Evolutionary conservation across 495 filamentous ascomycete genomes (phyloP).

Genomic region (Penicillium herquei): DNA sequence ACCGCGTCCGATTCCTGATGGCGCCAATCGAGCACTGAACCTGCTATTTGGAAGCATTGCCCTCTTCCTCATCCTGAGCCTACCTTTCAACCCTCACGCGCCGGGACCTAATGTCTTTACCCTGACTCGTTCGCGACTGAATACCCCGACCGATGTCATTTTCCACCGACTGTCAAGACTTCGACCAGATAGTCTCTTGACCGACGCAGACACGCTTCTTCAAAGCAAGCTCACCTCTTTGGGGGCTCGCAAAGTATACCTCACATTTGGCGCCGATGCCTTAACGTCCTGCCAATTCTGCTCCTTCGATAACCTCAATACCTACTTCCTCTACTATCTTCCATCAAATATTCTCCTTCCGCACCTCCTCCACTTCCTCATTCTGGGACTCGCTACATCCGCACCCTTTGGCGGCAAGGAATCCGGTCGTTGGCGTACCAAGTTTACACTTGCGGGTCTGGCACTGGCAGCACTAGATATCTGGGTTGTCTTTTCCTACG

Average conservation of each 20-base stretch:
- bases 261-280: slow-evolving; percentile 73
- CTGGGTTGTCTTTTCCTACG: slow-evolving; percentile 59
- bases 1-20: slow-evolving; percentile 45
- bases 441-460: slow-evolving; percentile 63
- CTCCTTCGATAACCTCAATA: slow-evolving; percentile 64
- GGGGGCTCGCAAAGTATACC: slow-evolving; percentile 75
- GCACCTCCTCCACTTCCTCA: slow-evolving; percentile 71
- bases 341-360: slow-evolving; percentile 66
- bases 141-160: slow-evolving; percentile 80
- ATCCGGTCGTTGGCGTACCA: slow-evolving; percentile 64
- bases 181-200: slow-evolving; percentile 55
- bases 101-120: slow-evolving; percentile 72
- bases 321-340: slow-evolving; percentile 78
- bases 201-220: slow-evolving; percentile 59
- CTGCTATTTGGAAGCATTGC: slow-evolving; percentile 58
- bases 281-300: slow-evolving; percentile 79
- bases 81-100: slow-evolving; percentile 66
- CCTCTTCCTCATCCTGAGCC: slow-evolving; percentile 58
- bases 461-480: slow-evolving; percentile 61
- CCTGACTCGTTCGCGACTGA: slow-evolving; percentile 74
- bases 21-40: slow-evolving; percentile 51
- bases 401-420: slow-evolving; percentile 53
- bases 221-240: slow-evolving; percentile 64
- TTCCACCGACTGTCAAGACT: slow-evolving; percentile 71
- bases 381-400: slow-evolving; percentile 64